These are phyloP conservation scores for Carex myosuroides DNA, from an alignment of 176 grass and related monocot genomes.

Conservation along the genomic window DNA sequence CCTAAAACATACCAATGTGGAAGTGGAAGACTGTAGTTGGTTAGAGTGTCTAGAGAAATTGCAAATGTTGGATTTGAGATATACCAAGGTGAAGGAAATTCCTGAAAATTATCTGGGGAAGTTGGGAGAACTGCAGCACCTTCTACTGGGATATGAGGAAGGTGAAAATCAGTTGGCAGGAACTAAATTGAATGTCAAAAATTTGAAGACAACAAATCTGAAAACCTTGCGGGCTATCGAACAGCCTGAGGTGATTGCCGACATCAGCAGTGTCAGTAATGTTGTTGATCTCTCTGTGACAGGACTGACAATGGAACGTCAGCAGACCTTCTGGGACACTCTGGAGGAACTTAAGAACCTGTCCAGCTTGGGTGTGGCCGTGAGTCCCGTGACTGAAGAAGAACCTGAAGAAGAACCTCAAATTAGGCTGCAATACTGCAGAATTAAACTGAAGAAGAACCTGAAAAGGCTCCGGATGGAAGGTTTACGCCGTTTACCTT, in stretches of 20 bases:
- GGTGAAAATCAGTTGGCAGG: background rate
- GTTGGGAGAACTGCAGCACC: background rate
- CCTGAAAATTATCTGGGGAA: background rate
- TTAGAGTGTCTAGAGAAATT: background rate
- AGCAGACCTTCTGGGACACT: background rate
- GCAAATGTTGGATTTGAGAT: background rate
- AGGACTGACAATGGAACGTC: background rate
- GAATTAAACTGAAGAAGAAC: accelerated
- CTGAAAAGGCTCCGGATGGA: background rate
- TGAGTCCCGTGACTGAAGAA: background rate
- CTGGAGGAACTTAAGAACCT: background rate
- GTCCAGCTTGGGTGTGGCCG: background rate
- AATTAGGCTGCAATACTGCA: background rate
- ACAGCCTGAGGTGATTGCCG: too few relatives aligned
- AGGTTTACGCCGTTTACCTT: background rate
- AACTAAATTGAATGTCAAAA: background rate
- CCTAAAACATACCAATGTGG: background rate
- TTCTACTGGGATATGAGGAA: background rate
- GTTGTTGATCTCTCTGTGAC: background rate
- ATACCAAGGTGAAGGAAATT: background rate
- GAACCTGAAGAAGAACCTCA: background rate
- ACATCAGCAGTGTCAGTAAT: background rate
- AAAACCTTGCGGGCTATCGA: background rate
- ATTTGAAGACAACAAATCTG: background rate
- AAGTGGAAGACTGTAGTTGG: background rate